Percentiles rank a stretch among this genome's conserved stretches.
phyloP scores from a whole-genome alignment of 2,329 filamentous ascomycete genomes.

The Blumeria hordei region DNA sequence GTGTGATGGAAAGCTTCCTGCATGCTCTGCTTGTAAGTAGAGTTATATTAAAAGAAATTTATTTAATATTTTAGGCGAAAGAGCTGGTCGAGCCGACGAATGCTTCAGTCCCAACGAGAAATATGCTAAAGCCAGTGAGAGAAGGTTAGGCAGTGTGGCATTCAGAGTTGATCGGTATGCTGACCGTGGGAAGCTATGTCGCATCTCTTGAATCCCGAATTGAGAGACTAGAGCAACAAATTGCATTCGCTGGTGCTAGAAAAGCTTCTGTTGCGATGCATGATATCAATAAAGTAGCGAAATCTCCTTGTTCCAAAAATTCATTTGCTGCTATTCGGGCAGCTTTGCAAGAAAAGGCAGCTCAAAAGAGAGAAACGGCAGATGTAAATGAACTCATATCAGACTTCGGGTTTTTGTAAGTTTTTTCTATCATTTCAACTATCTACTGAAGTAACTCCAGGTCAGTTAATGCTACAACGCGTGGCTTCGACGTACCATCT shows the following conservation, averaged over 20 bases:
- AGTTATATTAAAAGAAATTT: too few species aligned
- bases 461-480: slow-evolving; percentile 79
- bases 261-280: slow-evolving; percentile 40
- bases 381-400: slow-evolving; percentile 84
- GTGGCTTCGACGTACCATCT: slow-evolving; percentile 76
- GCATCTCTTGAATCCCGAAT: slow-evolving; percentile 80
- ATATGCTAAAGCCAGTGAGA: slow-evolving; percentile 83
- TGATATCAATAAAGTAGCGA: slow-evolving; percentile 26
- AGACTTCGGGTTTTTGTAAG: slow-evolving; percentile 75
- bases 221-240: slow-evolving; percentile 62
- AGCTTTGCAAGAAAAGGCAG: slow-evolving; percentile 39
- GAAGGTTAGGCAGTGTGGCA: slow-evolving; percentile 30
- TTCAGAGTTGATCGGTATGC: neutral
- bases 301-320: slow-evolving; percentile 32
- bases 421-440: slow-evolving; percentile 2
- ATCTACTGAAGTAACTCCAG: slow-evolving; percentile 20
- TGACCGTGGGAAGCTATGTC: slow-evolving; percentile 43
- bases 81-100: slow-evolving; percentile 61
- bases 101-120: slow-evolving; percentile 92
- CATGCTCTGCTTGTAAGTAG: slow-evolving; percentile 56
- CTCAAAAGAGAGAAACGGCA: slow-evolving; percentile 45
- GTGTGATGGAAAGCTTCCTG: slow-evolving; percentile 89
- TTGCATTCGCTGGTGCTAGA: slow-evolving; percentile 44
- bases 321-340: slow-evolving; percentile 36
- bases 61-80: slow-evolving; percentile 25